Evolutionary conservation across 2,329 filamentous ascomycete genomes (phyloP).

Genomic region (Periconia digitata): DNA sequence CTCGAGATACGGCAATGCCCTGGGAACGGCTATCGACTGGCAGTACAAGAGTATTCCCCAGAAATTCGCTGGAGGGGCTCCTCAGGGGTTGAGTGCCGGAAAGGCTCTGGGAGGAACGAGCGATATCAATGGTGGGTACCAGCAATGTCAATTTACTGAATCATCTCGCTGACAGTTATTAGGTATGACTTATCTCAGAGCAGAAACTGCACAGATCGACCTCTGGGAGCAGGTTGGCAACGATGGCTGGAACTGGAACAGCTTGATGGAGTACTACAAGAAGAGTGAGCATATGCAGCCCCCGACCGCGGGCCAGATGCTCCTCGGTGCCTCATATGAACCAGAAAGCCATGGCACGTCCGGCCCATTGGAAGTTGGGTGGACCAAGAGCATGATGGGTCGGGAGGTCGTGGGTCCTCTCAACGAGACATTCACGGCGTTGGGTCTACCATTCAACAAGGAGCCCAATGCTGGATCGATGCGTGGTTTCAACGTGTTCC

Average conservation of each 20-base stretch:
- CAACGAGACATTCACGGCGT: background rate
- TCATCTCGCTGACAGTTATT: background rate
- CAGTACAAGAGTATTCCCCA: conserved; percentile 36
- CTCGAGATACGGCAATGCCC: conserved; percentile 21
- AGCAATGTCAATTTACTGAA: background rate
- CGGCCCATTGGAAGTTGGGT: conserved; percentile 8
- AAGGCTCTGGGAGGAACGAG: conserved; percentile 43
- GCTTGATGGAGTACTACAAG: conserved; percentile 22
- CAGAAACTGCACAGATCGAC: conserved; percentile 36
- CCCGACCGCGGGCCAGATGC: conserved; percentile 2
- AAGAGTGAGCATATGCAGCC: conserved; percentile 9
- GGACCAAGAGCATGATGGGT: conserved; percentile 2
- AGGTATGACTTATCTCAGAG: conserved; percentile 21
- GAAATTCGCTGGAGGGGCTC: conserved; percentile 25
- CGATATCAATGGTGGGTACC: conserved; percentile 38
- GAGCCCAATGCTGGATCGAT: conserved; percentile 44
- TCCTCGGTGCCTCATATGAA: conserved; percentile 7
- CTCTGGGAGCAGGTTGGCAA: conserved; percentile 37
- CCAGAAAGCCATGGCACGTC: conserved; percentile 3
- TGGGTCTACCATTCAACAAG: background rate
- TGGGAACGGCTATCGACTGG: conserved; percentile 39
- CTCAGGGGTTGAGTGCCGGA: conserved; percentile 22
- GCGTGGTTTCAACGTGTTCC: conserved; percentile 41
- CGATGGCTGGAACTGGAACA: conserved; percentile 36
- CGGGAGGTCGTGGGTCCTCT: background rate